Conservation (phyloP, 2,329 filamentous ascomycete genomes). For the Xylariaceae sp. region DNA sequence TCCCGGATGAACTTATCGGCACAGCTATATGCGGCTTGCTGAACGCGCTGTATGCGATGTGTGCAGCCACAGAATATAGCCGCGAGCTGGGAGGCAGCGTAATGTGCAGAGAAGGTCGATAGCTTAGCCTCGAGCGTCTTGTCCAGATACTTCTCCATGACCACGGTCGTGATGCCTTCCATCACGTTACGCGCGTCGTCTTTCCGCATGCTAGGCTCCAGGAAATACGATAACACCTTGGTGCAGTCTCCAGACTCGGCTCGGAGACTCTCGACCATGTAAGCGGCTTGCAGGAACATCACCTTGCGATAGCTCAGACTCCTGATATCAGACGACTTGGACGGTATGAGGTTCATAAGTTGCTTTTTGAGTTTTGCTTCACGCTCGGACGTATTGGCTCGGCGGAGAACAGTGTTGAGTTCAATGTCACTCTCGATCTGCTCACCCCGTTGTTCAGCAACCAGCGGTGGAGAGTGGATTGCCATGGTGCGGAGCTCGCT, state of each 20-base stretch:
- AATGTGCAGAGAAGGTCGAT: slow-evolving; percentile 80
- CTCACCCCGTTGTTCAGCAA: slow-evolving; percentile 82
- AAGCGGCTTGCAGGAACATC: slow-evolving; percentile 85
- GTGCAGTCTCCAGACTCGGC: slow-evolving; percentile 85
- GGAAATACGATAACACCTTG: slow-evolving; percentile 81
- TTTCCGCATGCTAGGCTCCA: slow-evolving; percentile 76
- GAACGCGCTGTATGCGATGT: slow-evolving; percentile 85
- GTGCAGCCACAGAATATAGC: slow-evolving; percentile 83
- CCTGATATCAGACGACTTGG: slow-evolving; percentile 70
- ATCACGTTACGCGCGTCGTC: slow-evolving; percentile 57
- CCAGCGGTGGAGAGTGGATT: slow-evolving; percentile 76
- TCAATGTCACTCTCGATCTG: slow-evolving; percentile 95
- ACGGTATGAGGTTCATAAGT: slow-evolving; percentile 65
- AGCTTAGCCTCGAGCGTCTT: slow-evolving; percentile 65
- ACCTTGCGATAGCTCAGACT: slow-evolving; percentile 80
- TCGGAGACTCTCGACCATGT: slow-evolving; percentile 81
- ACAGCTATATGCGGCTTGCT: slow-evolving; percentile 74
- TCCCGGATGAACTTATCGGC: slow-evolving; percentile 79
- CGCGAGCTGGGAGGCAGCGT: slow-evolving; percentile 81
- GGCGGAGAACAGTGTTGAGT: slow-evolving; percentile 83
- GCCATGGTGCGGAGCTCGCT: slow-evolving; percentile 79
- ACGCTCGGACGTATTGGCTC: slow-evolving; percentile 75
- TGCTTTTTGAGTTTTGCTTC: slow-evolving; percentile 73
- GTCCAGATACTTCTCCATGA: slow-evolving; percentile 71
- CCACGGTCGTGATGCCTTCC: slow-evolving; percentile 57